Conservation (phyloP, 345 rosid species). For the Gossypium bickii region DNA sequence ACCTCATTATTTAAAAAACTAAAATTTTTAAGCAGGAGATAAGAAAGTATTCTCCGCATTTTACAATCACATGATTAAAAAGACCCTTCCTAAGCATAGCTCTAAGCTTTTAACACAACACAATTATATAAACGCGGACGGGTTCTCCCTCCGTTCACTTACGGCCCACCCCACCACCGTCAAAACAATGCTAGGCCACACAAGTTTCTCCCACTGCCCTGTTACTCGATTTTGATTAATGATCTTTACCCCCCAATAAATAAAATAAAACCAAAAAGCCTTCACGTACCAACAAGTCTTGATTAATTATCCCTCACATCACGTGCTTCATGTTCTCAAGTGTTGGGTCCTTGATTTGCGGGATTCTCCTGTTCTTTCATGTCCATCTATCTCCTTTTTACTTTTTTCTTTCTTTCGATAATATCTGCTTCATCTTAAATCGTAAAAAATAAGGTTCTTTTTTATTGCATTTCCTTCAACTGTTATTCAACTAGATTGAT, state of each 20-base stretch:
- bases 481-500: too few relatives aligned
- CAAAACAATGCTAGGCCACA: not conserved
- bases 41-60: not conserved
- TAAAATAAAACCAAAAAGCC: not conserved
- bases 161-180: not conserved
- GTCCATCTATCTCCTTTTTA: not conserved
- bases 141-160: not conserved
- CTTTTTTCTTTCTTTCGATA: too few relatives aligned
- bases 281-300: not conserved
- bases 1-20: too few relatives aligned
- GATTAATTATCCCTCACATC: not conserved
- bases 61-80: not conserved
- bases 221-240: not conserved
- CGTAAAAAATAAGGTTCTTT: not conserved
- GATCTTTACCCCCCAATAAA: not conserved
- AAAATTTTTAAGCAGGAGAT: not conserved
- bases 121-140: not conserved
- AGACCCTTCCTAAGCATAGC: not conserved
- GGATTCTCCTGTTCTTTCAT: constrained; percentile 1
- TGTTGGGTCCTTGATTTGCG: constrained; percentile 7
- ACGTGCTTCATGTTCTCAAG: not conserved
- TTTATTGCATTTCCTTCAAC: not conserved
- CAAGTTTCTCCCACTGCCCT: not conserved
- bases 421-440: not conserved
- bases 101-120: not conserved